These are phyloP conservation scores for Melastoma candidum DNA, from an alignment of 441 rosid genomes.

Conservation along the genomic window DNA sequence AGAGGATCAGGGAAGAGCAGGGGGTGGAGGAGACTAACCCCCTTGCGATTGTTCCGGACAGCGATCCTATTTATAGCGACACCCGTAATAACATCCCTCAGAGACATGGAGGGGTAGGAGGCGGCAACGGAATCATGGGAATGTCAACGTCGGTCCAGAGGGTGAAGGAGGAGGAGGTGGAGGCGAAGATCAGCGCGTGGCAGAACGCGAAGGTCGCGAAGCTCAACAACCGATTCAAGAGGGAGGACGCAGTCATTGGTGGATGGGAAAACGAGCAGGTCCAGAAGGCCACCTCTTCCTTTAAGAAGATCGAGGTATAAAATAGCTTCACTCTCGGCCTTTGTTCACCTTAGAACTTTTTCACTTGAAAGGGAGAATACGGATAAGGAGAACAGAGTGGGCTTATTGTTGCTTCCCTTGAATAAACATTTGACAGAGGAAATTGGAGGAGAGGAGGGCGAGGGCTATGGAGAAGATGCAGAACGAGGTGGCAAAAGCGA, in stretches of 20 bases:
- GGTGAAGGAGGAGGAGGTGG: conserved; percentile 87
- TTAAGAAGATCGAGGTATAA: conserved; percentile 84
- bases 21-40: conserved; percentile 49
- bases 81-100: conserved; percentile 6
- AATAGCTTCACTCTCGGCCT: too few relatives aligned
- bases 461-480: conserved; percentile 84
- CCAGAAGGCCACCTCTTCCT: conserved; percentile 64
- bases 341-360: neutral
- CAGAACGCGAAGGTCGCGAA: conserved; percentile 76
- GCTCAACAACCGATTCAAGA: conserved; percentile 77
- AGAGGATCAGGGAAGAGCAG: conserved; percentile 62
- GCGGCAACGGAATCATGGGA: conserved; percentile 11
- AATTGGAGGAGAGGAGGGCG: conserved; percentile 79
- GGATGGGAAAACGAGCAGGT: conserved; percentile 86
- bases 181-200: conserved; percentile 84
- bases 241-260: conserved; percentile 78
- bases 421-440: conserved; percentile 45
- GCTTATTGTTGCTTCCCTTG: neutral
- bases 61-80: conserved; percentile 14
- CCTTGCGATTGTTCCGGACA: conserved; percentile 79
- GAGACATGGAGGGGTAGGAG: conserved; percentile 13
- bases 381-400: neutral
- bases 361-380: neutral
- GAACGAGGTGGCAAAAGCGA: conserved; percentile 73
- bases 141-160: conserved; percentile 48